A percentile compares a stretch with the other conserved stretches of the same genome.
Evolutionary conservation across 495 filamentous ascomycete species (phyloP).

Genomic region (Astrocystis sublimbata): DNA sequence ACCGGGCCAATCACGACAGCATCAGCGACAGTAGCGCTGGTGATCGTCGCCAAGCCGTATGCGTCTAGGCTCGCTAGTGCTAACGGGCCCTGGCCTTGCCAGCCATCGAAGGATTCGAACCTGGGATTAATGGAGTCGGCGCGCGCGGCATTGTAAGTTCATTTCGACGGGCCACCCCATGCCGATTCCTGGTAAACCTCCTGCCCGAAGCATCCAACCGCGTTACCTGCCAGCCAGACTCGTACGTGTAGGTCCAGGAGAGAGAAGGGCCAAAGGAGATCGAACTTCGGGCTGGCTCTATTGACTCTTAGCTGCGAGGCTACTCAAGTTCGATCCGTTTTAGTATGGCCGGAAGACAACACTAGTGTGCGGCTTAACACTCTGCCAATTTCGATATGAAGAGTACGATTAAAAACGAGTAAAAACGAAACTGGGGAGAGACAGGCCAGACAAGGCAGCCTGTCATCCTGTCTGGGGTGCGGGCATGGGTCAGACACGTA

Average conservation of each 20-base stretch:
- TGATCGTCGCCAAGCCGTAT: conserved; percentile 10
- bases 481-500: conserved; percentile 6
- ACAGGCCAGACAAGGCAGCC: conserved; percentile 3
- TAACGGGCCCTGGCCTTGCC: conserved; percentile 3
- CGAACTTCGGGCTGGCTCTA: not conserved
- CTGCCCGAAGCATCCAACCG: conserved; percentile 3
- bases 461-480: no score
- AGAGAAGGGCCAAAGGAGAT: not conserved
- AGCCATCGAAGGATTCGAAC: conserved; percentile 9
- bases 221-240: not conserved
- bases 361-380: no score
- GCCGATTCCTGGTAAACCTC: conserved; percentile 6
- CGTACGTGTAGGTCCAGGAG: not conserved
- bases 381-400: no score
- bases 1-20: not conserved
- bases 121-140: conserved; percentile 3
- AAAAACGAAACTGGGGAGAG: not conserved
- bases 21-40: not conserved
- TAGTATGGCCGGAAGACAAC: not conserved
- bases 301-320: no score
- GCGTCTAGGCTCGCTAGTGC: not conserved
- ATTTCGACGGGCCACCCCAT: conserved; percentile 10
- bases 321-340: not conserved
- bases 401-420: not conserved
- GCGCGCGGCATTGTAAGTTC: conserved; percentile 4